Percentiles rank a stretch among this genome's conserved stretches.
phyloP scores from a whole-genome alignment of 2,329 filamentous ascomycete genomes.

The Paradendryphiella salina region DNA sequence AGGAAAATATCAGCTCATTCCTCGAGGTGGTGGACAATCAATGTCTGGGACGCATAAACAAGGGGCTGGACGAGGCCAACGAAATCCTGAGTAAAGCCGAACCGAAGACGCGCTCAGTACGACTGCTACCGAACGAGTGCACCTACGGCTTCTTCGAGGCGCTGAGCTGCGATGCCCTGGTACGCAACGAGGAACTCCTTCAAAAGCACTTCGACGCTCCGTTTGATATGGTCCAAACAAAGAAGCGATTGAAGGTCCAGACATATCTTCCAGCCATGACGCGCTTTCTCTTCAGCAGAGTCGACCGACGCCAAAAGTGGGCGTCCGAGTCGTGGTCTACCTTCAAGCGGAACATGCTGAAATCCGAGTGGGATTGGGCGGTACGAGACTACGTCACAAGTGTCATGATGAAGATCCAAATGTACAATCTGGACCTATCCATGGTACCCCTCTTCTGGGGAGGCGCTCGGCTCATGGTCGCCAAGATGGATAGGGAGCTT shows the following conservation, averaged over 20 bases:
- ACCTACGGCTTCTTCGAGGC: slow-evolving; percentile 86
- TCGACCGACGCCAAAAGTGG: slow-evolving; percentile 67
- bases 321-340: slow-evolving; percentile 70
- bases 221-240: slow-evolving; percentile 78
- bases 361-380: slow-evolving; percentile 83
- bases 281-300: slow-evolving; percentile 77
- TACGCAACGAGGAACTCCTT: slow-evolving; percentile 61
- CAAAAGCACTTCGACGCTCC: slow-evolving; percentile 73
- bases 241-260: slow-evolving; percentile 75
- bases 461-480: slow-evolving; percentile 73
- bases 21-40: slow-evolving; percentile 52
- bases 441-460: slow-evolving; percentile 77
- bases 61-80: slow-evolving; percentile 49
- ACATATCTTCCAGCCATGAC: slow-evolving; percentile 80
- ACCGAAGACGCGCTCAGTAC: slow-evolving; percentile 55
- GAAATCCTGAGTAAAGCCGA: slow-evolving; percentile 51
- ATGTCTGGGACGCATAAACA: slow-evolving; percentile 51
- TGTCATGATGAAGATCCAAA: slow-evolving; percentile 66
- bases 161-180: slow-evolving; percentile 79
- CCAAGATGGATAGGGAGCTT: slow-evolving; percentile 70
- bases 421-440: slow-evolving; percentile 55
- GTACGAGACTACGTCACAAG: slow-evolving; percentile 72
- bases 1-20: slow-evolving; percentile 51
- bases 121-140: slow-evolving; percentile 60
- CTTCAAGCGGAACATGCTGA: slow-evolving; percentile 65